Percentiles rank a stretch among this genome's conserved stretches.
Evolutionary conservation across 352 stramenopile species (phyloP).

Genomic region (Phytophthora cactorum): DNA sequence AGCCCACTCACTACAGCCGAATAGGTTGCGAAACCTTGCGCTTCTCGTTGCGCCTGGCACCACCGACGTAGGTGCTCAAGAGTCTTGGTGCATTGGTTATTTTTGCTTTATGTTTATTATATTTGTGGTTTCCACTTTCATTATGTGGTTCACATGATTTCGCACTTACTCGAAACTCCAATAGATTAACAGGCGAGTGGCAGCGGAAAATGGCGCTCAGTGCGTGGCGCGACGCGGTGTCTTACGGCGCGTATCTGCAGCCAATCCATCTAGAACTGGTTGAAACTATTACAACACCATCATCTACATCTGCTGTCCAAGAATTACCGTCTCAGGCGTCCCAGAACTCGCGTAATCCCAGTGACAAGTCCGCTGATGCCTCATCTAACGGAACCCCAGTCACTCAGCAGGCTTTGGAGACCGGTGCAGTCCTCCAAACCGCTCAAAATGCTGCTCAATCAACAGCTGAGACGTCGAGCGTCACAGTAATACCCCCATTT

Average conservation of each 20-base stretch:
- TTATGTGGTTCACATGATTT: constrained; percentile 2
- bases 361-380: neutral
- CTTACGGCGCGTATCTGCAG: constrained; percentile 55
- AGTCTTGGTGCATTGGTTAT: too few relatives aligned
- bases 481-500: constrained; percentile 59
- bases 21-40: constrained; percentile 2
- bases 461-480: neutral
- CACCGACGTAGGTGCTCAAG: neutral
- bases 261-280: constrained; percentile 48
- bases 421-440: constrained; percentile 3
- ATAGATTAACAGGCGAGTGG: constrained; percentile 1
- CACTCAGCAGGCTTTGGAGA: constrained; percentile 14
- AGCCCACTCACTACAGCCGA: neutral
- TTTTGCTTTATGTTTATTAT: neutral
- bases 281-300: neutral
- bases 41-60: neutral
- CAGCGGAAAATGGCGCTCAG: constrained; percentile 33
- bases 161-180: constrained; percentile 5
- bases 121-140: neutral
- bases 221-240: constrained; percentile 40
- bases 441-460: neutral
- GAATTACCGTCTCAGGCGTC: constrained; percentile 12
- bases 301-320: neutral
- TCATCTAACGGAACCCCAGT: constrained; percentile 1
- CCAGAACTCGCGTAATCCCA: constrained; percentile 15